Conservation (phyloP, 768 basidiomycete species). For the Thelephora ganbajun region DNA sequence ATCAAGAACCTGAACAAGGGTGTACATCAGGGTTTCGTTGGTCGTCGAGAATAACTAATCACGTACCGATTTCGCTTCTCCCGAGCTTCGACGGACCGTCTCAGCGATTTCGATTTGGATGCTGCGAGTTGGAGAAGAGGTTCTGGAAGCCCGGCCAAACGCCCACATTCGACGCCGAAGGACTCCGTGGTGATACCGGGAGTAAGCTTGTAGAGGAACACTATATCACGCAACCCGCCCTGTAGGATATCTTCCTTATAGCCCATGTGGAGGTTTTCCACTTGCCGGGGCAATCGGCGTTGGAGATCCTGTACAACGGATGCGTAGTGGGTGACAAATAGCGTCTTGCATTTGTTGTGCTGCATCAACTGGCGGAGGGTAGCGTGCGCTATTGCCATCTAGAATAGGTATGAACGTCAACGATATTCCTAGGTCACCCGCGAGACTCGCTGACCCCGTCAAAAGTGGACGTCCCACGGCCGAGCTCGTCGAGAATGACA, state of each 20-base stretch:
- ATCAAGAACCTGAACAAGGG: not conserved
- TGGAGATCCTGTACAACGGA: constrained; percentile 60
- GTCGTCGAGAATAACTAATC: not conserved
- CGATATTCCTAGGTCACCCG: constrained; percentile 10
- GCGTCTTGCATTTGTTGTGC: constrained; percentile 46
- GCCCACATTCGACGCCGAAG: constrained; percentile 87
- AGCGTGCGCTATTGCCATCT: constrained; percentile 84
- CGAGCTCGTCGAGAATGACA: constrained; percentile 84
- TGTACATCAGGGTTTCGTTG: not conserved
- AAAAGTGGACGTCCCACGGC: constrained; percentile 83
- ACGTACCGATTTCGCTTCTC: constrained; percentile 34
- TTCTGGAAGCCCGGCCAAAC: constrained; percentile 75
- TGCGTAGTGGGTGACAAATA: constrained; percentile 96
- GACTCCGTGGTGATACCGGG: constrained; percentile 68
- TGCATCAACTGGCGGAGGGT: constrained; percentile 61
- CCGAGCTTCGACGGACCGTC: constrained; percentile 34
- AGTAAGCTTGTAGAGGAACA: constrained; percentile 72
- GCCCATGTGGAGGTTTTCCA: constrained; percentile 80
- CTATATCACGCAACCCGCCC: constrained; percentile 67
- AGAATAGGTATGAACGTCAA: constrained; percentile 15
- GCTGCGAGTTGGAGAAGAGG: constrained; percentile 48
- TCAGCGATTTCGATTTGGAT: constrained; percentile 36
- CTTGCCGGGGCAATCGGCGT: constrained; percentile 38
- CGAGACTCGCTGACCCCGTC: constrained; percentile 43
- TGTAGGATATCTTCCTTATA: constrained; percentile 56